Conservation (phyloP, 108 stramenopile species). For the Cyclotella atomus region DNA sequence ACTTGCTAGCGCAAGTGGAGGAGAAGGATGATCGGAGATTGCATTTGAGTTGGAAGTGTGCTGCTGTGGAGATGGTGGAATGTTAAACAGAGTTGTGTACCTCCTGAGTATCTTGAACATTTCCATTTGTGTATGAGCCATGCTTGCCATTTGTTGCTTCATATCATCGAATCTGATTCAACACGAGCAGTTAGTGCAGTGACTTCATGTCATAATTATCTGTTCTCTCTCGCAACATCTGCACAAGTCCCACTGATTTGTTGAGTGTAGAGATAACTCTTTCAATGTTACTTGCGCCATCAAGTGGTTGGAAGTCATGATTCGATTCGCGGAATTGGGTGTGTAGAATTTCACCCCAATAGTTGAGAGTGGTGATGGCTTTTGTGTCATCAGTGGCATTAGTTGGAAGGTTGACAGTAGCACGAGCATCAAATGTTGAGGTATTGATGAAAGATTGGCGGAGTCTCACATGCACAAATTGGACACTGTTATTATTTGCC, state of each 20-base stretch:
- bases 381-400: not conserved
- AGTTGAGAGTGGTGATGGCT: not conserved
- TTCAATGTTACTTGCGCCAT: not conserved
- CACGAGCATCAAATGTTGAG: not conserved
- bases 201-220: not conserved
- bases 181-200: not conserved
- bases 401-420: not conserved
- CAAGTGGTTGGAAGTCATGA: not conserved
- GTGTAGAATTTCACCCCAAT: not conserved
- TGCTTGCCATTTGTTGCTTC: too few species aligned
- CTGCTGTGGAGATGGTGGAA: not conserved
- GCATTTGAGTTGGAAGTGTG: not conserved
- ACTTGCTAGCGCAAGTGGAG: not conserved
- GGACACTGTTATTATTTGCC: not conserved
- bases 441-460: not conserved
- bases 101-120: not conserved
- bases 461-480: not conserved
- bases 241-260: not conserved
- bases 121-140: not conserved
- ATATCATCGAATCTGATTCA: too few species aligned
- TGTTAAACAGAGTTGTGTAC: not conserved
- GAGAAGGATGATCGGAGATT: not conserved
- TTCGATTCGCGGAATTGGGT: not conserved
- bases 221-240: not conserved
- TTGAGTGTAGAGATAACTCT: not conserved